phyloP scores from a whole-genome alignment of 108 stramenopile species.

The Discostella pseudostelligera region DNA sequence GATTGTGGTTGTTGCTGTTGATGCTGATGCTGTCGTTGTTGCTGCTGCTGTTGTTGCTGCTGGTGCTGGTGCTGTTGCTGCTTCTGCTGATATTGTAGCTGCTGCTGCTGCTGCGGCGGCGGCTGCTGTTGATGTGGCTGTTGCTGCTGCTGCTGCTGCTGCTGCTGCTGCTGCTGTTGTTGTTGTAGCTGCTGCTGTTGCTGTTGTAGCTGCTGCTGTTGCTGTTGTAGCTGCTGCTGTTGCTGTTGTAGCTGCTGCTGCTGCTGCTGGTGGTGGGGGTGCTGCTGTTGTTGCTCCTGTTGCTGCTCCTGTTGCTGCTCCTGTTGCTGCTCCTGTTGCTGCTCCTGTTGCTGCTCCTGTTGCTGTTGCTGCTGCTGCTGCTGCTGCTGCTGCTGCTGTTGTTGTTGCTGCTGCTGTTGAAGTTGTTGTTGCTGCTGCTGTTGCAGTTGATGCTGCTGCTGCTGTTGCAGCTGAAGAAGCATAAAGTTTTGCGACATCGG shows the following conservation, averaged over 20 bases:
- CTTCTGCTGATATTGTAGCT: slow-evolving; percentile 5
- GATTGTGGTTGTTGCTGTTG: slow-evolving; percentile 1
- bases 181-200: slow-evolving; percentile 13
- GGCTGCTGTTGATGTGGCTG: slow-evolving; percentile 17
- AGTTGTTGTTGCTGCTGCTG: not conserved
- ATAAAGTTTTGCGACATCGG: not conserved
- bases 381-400: slow-evolving; percentile 8
- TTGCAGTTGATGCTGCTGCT: too few species aligned
- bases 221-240: slow-evolving; percentile 9
- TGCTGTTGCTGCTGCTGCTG: slow-evolving; percentile 11
- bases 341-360: not conserved
- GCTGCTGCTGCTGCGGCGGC: slow-evolving; percentile 21
- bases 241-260: slow-evolving; percentile 7
- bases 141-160: slow-evolving; percentile 7
- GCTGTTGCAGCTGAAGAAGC: not conserved
- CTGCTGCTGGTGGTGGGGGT: not conserved
- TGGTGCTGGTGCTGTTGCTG: slow-evolving; percentile 3
- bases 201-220: not conserved
- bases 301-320: slow-evolving; percentile 1
- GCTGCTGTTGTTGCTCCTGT: not conserved
- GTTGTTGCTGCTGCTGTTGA: not conserved
- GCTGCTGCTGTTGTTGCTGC: slow-evolving; percentile 1
- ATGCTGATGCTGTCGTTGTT: not conserved
- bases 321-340: slow-evolving; percentile 13
- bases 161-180: slow-evolving; percentile 8